A percentile compares a stretch with the other conserved stretches of the same genome.
These are phyloP conservation scores for Fusarium napiforme DNA, from an alignment of 2,329 filamentous ascomycete species.

Conservation along the genomic window DNA sequence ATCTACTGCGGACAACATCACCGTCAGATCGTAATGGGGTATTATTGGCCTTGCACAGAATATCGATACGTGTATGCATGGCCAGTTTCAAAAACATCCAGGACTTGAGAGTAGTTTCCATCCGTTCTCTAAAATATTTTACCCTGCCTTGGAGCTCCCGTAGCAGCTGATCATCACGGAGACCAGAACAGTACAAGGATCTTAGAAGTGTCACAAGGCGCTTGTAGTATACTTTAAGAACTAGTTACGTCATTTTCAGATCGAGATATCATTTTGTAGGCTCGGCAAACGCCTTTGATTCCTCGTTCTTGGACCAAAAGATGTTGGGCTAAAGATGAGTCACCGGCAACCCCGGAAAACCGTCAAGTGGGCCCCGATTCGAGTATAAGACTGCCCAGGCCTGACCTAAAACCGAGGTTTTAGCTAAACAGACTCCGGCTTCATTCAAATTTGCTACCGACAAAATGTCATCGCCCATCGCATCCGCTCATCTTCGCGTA, in stretches of 20 bases:
- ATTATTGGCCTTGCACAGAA: not conserved
- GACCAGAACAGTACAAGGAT: too few relatives aligned
- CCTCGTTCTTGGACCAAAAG: not conserved
- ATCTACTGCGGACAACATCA: not conserved
- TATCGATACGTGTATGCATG: too few relatives aligned
- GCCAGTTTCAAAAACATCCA: not conserved
- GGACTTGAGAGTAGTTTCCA: not conserved
- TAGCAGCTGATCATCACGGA: not conserved
- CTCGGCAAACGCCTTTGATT: not conserved
- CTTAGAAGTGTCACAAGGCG: rapidly evolving
- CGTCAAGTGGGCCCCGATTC: not conserved
- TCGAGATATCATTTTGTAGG: not conserved
- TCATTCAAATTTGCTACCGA: not conserved
- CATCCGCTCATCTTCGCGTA: not conserved
- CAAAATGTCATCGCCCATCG: not conserved
- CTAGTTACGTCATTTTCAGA: too few relatives aligned
- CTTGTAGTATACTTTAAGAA: rapidly evolving
- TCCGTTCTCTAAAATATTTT: too few relatives aligned
- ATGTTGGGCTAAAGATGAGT: not conserved
- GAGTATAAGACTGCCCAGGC: not conserved
- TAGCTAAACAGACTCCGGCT: not conserved
- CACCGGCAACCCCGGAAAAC: not conserved
- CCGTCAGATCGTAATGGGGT: not conserved
- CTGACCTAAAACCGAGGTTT: not conserved
- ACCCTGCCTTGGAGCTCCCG: too few relatives aligned